Evolutionary conservation across 2,329 filamentous ascomycete species (phyloP).

Genomic region (Trichoderma citrinoviride): DNA sequence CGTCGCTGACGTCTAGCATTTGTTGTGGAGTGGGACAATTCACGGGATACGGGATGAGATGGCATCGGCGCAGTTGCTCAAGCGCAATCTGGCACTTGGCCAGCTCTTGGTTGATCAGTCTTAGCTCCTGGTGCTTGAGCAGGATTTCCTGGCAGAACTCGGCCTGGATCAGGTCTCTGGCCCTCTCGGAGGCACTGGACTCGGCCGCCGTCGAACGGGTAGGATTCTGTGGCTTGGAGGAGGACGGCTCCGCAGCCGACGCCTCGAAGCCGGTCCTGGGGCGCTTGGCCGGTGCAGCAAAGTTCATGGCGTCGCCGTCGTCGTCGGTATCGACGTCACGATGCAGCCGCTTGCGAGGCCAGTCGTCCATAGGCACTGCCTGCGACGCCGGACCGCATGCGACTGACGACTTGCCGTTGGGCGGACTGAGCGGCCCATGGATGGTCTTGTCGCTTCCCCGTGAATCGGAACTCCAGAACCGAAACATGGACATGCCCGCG

Average conservation of each 20-base stretch:
- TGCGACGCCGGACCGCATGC: slow-evolving; percentile 29
- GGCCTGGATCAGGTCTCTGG: slow-evolving; percentile 73
- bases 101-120: slow-evolving; percentile 91
- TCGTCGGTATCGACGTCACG: slow-evolving; percentile 32
- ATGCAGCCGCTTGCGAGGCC: slow-evolving; percentile 35
- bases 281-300: slow-evolving; percentile 42
- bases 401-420: slow-evolving; percentile 35
- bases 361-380: slow-evolving; percentile 14
- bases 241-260: slow-evolving; percentile 27
- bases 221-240: slow-evolving; percentile 17
- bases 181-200: slow-evolving; percentile 44
- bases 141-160: slow-evolving; percentile 90
- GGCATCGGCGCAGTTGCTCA: slow-evolving; percentile 89
- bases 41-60: slow-evolving; percentile 85
- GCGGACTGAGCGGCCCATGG: slow-evolving; percentile 36
- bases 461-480: slow-evolving; percentile 58
- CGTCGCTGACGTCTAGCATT: slow-evolving; percentile 69
- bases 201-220: slow-evolving; percentile 18
- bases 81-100: slow-evolving; percentile 92
- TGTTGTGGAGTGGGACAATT: slow-evolving; percentile 63
- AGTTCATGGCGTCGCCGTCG: slow-evolving; percentile 23
- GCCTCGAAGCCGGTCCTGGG: slow-evolving; percentile 31
- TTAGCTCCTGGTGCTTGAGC: slow-evolving; percentile 90
- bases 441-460: slow-evolving; percentile 55
- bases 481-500: slow-evolving; percentile 56